A percentile compares a stretch with the other conserved stretches of the same genome.
phyloP scores from a whole-genome alignment of 2,329 filamentous ascomycete species.

The Escovopsis sp. region DNA sequence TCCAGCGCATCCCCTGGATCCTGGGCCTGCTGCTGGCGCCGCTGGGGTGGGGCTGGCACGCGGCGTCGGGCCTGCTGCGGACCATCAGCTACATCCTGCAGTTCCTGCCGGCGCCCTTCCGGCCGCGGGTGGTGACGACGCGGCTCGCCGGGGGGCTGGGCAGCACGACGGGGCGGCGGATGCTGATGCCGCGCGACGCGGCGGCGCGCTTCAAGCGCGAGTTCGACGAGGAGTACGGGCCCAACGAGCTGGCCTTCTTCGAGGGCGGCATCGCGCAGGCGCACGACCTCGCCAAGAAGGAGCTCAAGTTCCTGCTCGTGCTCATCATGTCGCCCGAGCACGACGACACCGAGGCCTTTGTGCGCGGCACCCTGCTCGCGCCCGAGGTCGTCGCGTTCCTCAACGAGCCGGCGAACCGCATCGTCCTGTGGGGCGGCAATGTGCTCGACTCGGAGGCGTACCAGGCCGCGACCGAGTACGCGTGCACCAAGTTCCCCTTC shows the following conservation, averaged over 20 bases:
- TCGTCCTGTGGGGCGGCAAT: constrained; percentile 85
- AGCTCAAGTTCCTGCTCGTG: constrained; percentile 83
- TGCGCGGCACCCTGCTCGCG: constrained; percentile 66
- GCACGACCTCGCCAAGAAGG: constrained; percentile 75
- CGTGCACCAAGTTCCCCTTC: constrained; percentile 87
- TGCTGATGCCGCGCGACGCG: constrained; percentile 73
- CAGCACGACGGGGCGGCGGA: constrained; percentile 54
- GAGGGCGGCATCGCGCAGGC: constrained; percentile 88
- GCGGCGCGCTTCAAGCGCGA: constrained; percentile 80
- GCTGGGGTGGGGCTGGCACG: constrained; percentile 60
- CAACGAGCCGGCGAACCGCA: constrained; percentile 59
- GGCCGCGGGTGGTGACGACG: constrained; percentile 39
- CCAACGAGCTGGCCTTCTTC: constrained; percentile 57
- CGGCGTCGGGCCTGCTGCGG: constrained; percentile 55
- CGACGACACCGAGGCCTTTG: constrained; percentile 75
- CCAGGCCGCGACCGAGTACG: constrained; percentile 75
- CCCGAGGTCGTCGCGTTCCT: constrained; percentile 61
- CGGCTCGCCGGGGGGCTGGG: constrained; percentile 36
- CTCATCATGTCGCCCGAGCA: constrained; percentile 84
- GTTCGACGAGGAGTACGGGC: constrained; percentile 86
- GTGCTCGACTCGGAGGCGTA: constrained; percentile 89
- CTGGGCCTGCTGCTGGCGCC: constrained; percentile 69
- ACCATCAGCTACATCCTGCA: constrained; percentile 66
- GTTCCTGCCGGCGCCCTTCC: constrained; percentile 56
- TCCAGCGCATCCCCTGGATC: constrained; percentile 58